Evolutionary conservation across 495 filamentous ascomycete genomes (phyloP), one percentile per base, ranked within the genome.

Genomic region (Echria macrotheca): DNA sequence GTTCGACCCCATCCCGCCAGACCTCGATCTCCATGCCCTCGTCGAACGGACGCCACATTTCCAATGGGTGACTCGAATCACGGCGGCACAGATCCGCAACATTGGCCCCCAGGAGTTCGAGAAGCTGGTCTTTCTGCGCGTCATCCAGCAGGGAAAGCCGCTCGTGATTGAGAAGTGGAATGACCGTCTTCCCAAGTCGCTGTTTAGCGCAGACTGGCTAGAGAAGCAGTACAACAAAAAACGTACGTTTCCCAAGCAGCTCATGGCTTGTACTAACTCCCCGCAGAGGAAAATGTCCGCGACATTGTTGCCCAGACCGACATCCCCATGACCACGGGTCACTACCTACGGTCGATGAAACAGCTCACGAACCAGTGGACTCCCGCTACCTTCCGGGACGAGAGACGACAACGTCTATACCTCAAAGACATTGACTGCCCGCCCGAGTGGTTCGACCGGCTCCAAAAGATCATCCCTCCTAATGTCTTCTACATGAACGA

Each of bases 371-470:
- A 87, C 28, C 85, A 87, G 56, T 90, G 83, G 66, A 86, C 71
- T 5, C 58, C 73, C 0, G 66, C 71, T 10, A 89, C 82, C 53
- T 93, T 82, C 58, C 75, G 75, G 44, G 81, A 90, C 17, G 74
- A 81, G 35, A 72, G 76, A 32, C 77, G 83, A 11, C 93, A 98
- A 58, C 81, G 93, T 10, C 77, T 96, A 2, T 97, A 97, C 64
- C 66, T 95, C 47, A 97, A 97, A 56, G 91, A 97, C 60, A 94
- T 97, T 52, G 91, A 97, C 59, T 95, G 88, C 60, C 91, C 91
- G 0, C 67, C 72, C 0, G 77, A 87, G 36, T 98, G 93, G 93
- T 80, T 82, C 21, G 74, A 91, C 14, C 80, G 84, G 42, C 71
- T 98, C 6, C 79, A 81, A 54, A 79, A 83, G 24, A 64, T 89